These are phyloP conservation scores for Dipteronia dyeriana DNA, from an alignment of 345 rosid genomes.

Conservation along the genomic window DNA sequence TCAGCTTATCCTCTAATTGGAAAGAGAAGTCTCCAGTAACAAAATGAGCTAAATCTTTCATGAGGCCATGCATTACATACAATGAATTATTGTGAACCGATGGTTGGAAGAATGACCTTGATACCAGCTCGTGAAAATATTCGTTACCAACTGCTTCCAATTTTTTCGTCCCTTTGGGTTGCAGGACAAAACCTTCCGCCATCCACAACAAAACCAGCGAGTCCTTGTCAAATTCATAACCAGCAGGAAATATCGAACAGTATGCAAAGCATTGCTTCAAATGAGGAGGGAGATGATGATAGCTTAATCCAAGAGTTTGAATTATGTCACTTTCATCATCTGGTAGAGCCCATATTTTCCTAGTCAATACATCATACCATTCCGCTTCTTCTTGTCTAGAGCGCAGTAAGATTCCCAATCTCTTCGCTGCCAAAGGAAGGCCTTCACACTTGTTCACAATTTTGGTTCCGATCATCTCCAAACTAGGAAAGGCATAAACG, in stretches of 20 bases:
- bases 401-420: constrained; percentile 17
- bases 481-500: not conserved
- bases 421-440: constrained; percentile 26
- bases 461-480: constrained; percentile 22
- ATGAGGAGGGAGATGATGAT: constrained; percentile 28
- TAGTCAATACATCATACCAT: constrained; percentile 22
- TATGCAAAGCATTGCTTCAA: constrained; percentile 30
- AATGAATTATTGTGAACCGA: not conserved
- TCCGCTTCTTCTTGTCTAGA: not conserved
- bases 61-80: constrained; percentile 25
- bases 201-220: constrained; percentile 21
- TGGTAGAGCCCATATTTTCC: constrained; percentile 22
- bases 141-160: constrained; percentile 21
- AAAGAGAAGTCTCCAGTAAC: constrained; percentile 22
- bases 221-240: constrained; percentile 21
- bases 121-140: constrained; percentile 16
- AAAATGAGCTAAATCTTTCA: constrained; percentile 22
- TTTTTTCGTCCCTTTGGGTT: not conserved
- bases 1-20: not conserved
- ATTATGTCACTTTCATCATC: constrained; percentile 14
- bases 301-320: constrained; percentile 23
- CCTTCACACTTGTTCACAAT: constrained; percentile 30
- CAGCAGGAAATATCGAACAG: constrained; percentile 28
- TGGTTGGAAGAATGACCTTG: constrained; percentile 19
- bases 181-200: constrained; percentile 19